Base-by-base conservation (phyloP, 73 alveolate species). In the Symbiodinium natans region DNA sequence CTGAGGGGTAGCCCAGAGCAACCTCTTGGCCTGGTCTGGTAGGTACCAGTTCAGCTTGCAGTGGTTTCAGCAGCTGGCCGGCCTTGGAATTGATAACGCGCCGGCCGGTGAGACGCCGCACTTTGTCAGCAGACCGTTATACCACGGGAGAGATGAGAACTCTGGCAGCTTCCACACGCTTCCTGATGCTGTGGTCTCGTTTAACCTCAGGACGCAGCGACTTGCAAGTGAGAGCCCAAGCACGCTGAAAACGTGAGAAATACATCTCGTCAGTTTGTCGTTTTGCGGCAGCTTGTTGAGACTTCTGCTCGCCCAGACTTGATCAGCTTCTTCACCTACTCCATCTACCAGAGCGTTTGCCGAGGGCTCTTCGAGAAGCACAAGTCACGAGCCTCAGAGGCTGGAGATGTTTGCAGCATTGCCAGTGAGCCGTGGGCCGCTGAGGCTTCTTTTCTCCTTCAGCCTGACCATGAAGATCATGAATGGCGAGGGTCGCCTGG, bases 11-110 rank as follows among this genome's bases (percentile, higher is more conserved):
- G n/a, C n/a, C n/a, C n/a, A n/a, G n/a, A n/a, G n/a, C n/a, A n/a
- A n/a, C n/a, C n/a, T n/a, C n/a, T n/a, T n/a, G n/a, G n/a, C n/a
- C n/a, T n/a, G n/a, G n/a, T n/a, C 13, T 85, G 99, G 99, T 11
- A 99, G 99, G 99, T 99, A 99, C 99, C 99, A 99, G 99, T 99
- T 99, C 99, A 99, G 99, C 75, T 99, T 99, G 36, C 99, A 99
- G 99, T 99, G 99, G 99, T 99, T 99, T 99, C 99, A 99, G 77
- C 99, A 99, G 94, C 99, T 99, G 99, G 99, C 99, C 95, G 99
- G 99, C 89, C 93, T 99, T 98, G 99, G 99, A 85, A 99, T 99
- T 5, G 99, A 99, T 96, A 99, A 99, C 92, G 99, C 99, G 1
- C 99, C 99, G 21, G 99, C 99, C 90, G 99, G 99, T 25, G 99